Percentiles rank a stretch among this genome's conserved stretches.
Evolutionary conservation across 345 rosid species (phyloP).

Genomic region (Arabidopsis arenosa): DNA sequence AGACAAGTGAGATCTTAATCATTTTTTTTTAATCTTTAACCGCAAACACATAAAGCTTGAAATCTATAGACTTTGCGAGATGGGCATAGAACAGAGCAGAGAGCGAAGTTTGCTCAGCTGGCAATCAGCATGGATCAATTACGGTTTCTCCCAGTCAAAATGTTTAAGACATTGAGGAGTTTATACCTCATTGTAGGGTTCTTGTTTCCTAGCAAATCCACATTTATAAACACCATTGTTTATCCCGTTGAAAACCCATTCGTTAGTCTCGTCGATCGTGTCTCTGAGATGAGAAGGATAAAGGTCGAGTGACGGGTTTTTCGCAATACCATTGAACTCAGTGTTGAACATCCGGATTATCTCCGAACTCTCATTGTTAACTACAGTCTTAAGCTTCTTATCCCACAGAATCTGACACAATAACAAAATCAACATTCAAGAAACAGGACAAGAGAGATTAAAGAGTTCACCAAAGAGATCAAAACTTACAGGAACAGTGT

Average conservation of each 20-base stretch:
- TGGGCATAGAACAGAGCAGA: constrained; percentile 75
- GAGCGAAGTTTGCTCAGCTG: constrained; percentile 93
- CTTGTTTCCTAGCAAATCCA: constrained; percentile 62
- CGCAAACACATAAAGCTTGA: background rate
- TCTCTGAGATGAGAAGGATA: constrained; percentile 52
- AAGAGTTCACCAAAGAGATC: constrained; percentile 27
- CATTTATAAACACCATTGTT: constrained; percentile 64
- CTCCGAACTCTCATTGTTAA: constrained; percentile 65
- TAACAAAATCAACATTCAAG: constrained; percentile 7
- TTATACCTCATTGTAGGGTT: constrained; percentile 59
- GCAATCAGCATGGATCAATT: constrained; percentile 25
- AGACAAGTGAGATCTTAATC: background rate
- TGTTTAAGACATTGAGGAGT: background rate
- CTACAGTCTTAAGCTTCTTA: constrained; percentile 63
- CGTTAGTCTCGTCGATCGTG: constrained; percentile 51
- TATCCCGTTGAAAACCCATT: constrained; percentile 57
- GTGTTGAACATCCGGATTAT: constrained; percentile 61
- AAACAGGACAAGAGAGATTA: constrained; percentile 7
- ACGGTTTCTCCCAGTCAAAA: too few species aligned
- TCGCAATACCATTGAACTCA: constrained; percentile 56
- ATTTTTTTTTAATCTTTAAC: background rate
- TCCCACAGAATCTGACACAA: constrained; percentile 60
- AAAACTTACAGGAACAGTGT: constrained; percentile 85
- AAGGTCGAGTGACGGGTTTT: constrained; percentile 54
- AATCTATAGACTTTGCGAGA: constrained; percentile 27